Percentiles rank a stretch among this genome's conserved stretches.
Conservation (phyloP, 768 basidiomycete species). For the Mycena maculata region DNA sequence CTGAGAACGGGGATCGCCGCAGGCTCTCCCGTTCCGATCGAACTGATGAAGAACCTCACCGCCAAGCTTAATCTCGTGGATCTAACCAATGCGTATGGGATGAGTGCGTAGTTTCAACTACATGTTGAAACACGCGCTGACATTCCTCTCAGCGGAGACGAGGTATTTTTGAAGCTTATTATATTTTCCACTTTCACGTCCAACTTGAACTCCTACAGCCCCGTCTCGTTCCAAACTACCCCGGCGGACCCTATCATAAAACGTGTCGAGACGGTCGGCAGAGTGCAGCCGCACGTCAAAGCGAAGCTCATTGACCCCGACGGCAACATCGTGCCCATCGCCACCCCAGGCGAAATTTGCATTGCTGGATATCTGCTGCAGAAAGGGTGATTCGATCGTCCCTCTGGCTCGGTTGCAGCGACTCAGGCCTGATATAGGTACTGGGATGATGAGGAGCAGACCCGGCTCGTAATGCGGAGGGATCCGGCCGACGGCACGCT, state of each 20-base stretch:
- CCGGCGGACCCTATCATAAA: constrained; percentile 75
- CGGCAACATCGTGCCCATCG: constrained; percentile 75
- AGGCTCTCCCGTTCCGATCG: constrained; percentile 82
- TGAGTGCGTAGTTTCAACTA: constrained; percentile 69
- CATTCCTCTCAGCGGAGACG: constrained; percentile 70
- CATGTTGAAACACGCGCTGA: constrained; percentile 2
- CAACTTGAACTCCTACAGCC: constrained; percentile 54
- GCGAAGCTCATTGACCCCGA: constrained; percentile 74
- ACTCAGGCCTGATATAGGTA: constrained; percentile 58
- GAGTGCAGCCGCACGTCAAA: constrained; percentile 78
- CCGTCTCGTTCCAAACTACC: constrained; percentile 86
- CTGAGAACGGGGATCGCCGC: constrained; percentile 86
- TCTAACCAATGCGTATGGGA: constrained; percentile 85
- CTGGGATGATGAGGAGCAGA: constrained; percentile 81
- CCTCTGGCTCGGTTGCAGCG: background rate
- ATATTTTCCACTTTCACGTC: background rate
- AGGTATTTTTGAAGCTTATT: constrained; percentile 52
- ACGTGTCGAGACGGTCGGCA: constrained; percentile 86
- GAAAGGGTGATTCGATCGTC: constrained; percentile 66
- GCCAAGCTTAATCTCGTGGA: constrained; percentile 73
- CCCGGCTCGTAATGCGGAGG: constrained; percentile 64
- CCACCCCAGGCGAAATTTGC: constrained; percentile 79
- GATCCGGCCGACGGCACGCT: constrained; percentile 62
- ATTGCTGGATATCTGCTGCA: constrained; percentile 83
- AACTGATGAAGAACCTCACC: constrained; percentile 81